These are phyloP conservation scores for Globisporangium acanthophoron DNA, from an alignment of 352 stramenopile species.

Conservation along the genomic window DNA sequence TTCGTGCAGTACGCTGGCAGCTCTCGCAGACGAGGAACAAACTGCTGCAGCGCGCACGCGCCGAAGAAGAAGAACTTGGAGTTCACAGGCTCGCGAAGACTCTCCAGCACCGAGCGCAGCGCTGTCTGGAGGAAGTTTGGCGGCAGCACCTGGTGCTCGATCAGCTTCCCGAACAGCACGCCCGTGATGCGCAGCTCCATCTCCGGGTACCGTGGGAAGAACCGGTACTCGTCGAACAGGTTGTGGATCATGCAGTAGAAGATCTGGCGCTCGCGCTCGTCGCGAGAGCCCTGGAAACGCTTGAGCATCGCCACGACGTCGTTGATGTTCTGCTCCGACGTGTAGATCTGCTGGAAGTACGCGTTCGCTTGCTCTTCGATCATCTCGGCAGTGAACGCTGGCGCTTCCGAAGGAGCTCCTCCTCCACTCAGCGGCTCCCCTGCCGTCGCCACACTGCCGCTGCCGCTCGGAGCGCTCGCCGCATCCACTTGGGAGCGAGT, in stretches of 20 bases:
- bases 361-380: constrained; percentile 98
- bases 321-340: constrained; percentile 96
- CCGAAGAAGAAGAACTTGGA: constrained; percentile 98
- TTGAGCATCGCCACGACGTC: constrained; percentile 98
- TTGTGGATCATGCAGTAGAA: constrained; percentile 99
- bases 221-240: constrained; percentile 99
- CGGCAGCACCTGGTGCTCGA: constrained; percentile 97
- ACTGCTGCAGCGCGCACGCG: constrained; percentile 98
- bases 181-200: constrained; percentile 98
- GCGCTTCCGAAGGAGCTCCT: constrained; percentile 16
- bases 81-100: constrained; percentile 93
- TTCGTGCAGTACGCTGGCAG: constrained; percentile 97
- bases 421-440: constrained; percentile 2
- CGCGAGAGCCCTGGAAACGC: constrained; percentile 95
- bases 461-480: not conserved
- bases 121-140: constrained; percentile 98
- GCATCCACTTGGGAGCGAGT: constrained; percentile 43
- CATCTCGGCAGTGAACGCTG: constrained; percentile 88
- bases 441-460: constrained; percentile 5
- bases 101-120: constrained; percentile 96
- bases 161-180: constrained; percentile 97
- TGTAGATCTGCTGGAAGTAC: constrained; percentile 99
- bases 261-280: constrained; percentile 96
- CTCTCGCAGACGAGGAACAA: constrained; percentile 95
- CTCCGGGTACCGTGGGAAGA: constrained; percentile 98